Percentiles rank a stretch among this genome's conserved stretches.
phyloP scores from a whole-genome alignment of 371 early-diverging fungal genomes.

The Mortierella polycephala region DNA sequence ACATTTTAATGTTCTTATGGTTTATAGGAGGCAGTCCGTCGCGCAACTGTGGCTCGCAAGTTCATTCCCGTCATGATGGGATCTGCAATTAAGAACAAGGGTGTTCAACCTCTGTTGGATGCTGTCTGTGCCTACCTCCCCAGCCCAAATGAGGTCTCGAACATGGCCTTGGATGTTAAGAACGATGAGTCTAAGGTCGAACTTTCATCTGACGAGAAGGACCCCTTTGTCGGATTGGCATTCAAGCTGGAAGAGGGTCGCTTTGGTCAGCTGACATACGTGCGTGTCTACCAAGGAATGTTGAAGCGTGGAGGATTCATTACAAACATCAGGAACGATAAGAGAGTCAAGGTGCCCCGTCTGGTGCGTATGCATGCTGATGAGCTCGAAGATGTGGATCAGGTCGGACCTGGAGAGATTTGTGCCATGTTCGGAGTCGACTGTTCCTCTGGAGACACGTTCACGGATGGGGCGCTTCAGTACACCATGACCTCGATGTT shows the following conservation, averaged over 20 bases:
- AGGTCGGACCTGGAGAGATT: slow-evolving; percentile 96
- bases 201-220: slow-evolving; percentile 66
- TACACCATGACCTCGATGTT: slow-evolving; percentile 97
- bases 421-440: slow-evolving; percentile 98
- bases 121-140: slow-evolving; percentile 83
- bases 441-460: slow-evolving; percentile 97
- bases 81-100: slow-evolving; percentile 89
- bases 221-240: slow-evolving; percentile 91
- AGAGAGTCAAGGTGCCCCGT: slow-evolving; percentile 94
- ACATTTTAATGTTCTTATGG: background rate
- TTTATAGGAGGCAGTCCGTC: slow-evolving; percentile 74
- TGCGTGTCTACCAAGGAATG: slow-evolving; percentile 96
- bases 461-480: slow-evolving; percentile 87
- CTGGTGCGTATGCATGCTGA: slow-evolving; percentile 98
- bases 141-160: slow-evolving; percentile 78
- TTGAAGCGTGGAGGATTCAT: slow-evolving; percentile 89
- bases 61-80: slow-evolving; percentile 92
- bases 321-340: slow-evolving; percentile 91
- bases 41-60: slow-evolving; percentile 80
- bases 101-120: slow-evolving; percentile 83
- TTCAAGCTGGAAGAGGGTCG: slow-evolving; percentile 96
- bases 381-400: slow-evolving; percentile 98
- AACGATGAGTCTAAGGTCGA: slow-evolving; percentile 74
- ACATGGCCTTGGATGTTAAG: slow-evolving; percentile 79
- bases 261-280: slow-evolving; percentile 96